Conservation (phyloP, 495 filamentous ascomycete genomes). For the Podospora comata region DNA sequence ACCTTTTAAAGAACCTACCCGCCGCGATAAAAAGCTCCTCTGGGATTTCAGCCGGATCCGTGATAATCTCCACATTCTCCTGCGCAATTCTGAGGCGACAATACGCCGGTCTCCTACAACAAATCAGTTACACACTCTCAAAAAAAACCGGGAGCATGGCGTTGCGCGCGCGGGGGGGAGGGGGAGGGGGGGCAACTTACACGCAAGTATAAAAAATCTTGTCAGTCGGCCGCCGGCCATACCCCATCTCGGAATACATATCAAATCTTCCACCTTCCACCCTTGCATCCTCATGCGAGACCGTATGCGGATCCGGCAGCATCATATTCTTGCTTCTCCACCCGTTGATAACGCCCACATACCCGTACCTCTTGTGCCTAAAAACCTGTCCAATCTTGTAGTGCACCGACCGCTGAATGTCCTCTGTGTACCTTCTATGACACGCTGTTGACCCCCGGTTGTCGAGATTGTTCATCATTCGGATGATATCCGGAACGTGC, state of each 20-base stretch:
- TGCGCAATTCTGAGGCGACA: constrained; percentile 74
- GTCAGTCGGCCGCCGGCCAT: constrained; percentile 51
- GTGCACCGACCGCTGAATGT: constrained; percentile 45
- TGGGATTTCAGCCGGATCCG: constrained; percentile 42
- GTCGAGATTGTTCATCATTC: constrained; percentile 60
- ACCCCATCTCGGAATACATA: constrained; percentile 39
- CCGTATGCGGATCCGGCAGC: constrained; percentile 32
- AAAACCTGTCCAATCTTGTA: constrained; percentile 85
- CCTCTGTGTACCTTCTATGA: constrained; percentile 44
- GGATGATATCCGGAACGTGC: constrained; percentile 47
- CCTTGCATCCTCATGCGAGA: constrained; percentile 53
- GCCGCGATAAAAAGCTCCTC: constrained; percentile 62
- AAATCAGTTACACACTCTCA: neutral
- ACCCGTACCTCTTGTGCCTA: constrained; percentile 74
- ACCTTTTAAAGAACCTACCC: constrained; percentile 86
- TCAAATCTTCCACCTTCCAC: constrained; percentile 29
- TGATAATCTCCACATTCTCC: constrained; percentile 73
- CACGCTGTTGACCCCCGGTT: constrained; percentile 50
- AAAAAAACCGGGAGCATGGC: constrained; percentile 5
- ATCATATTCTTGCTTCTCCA: constrained; percentile 58
- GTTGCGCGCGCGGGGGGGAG: no score
- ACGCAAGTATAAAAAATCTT: constrained; percentile 76
- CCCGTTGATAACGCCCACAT: constrained; percentile 76
- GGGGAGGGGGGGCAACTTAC: constrained; percentile 55
- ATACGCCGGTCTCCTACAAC: constrained; percentile 27